A percentile compares a stretch with the other conserved stretches of the same genome.
phyloP scores from a whole-genome alignment of 176 grass and related monocot genomes.

The Oryza brachyantha region DNA sequence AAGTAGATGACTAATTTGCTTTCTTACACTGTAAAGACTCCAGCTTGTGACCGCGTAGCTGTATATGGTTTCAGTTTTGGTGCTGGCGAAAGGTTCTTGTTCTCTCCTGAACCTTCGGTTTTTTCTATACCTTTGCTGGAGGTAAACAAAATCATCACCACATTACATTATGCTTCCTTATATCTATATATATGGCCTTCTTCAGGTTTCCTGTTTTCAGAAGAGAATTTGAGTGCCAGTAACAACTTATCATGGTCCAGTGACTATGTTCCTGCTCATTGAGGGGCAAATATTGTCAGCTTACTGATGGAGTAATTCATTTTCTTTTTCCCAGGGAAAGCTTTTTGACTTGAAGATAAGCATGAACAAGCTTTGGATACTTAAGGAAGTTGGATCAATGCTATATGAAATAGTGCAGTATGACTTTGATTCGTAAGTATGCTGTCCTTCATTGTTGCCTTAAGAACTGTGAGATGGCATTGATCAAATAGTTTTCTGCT shows the following conservation, averaged over 20 bases:
- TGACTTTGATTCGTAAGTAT: conserved; percentile 61
- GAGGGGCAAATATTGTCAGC: conserved; percentile 20
- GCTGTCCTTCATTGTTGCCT: not conserved
- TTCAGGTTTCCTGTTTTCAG: not conserved
- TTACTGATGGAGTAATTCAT: conserved; percentile 30
- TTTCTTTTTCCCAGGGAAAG: conserved; percentile 66
- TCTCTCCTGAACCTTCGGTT: conserved; percentile 55
- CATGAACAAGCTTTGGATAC: conserved; percentile 80
- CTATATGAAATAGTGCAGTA: conserved; percentile 76
- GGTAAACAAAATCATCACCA: conserved; percentile 45
- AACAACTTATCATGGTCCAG: conserved; percentile 9
- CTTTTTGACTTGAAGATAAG: conserved; percentile 77
- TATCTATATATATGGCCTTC: not conserved
- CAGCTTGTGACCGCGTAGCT: conserved; percentile 53
- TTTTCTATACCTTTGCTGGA: conserved; percentile 59
- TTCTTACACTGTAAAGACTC: conserved; percentile 59
- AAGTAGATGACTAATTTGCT: conserved; percentile 32
- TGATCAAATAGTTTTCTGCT: conserved; percentile 5
- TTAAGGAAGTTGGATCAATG: conserved; percentile 83
- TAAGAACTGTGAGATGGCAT: conserved; percentile 3
- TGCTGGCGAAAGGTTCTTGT: conserved; percentile 57
- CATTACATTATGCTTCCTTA: conserved; percentile 18
- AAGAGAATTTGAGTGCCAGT: not conserved
- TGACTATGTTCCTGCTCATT: not conserved
- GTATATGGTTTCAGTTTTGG: conserved; percentile 68